Conservation (phyloP, 495 filamentous ascomycete species). For the Aspergillus funiculosus region DNA sequence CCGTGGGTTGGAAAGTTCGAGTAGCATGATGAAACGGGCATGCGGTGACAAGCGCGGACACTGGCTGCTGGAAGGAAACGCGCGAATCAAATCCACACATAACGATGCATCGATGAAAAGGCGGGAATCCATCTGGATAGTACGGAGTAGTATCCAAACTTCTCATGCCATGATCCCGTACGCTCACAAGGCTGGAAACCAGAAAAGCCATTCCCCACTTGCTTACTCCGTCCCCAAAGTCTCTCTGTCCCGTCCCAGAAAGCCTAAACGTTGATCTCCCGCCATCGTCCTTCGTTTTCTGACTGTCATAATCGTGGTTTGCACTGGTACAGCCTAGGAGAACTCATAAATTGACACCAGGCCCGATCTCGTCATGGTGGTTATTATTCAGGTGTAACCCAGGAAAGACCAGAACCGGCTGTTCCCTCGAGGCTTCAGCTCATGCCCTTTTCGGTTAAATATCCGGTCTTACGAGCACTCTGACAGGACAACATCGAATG, state of each 20-base stretch:
- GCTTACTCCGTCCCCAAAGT: conserved; percentile 12
- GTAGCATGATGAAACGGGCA: too few species aligned
- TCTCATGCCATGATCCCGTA: too few species aligned
- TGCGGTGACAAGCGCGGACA: too few species aligned
- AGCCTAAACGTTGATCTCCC: conserved; percentile 22
- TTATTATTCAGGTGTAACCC: conserved; percentile 1
- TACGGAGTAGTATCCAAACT: too few species aligned
- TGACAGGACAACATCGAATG: not conserved
- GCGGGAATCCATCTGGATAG: too few species aligned
- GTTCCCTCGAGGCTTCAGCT: not conserved
- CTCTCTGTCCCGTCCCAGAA: not conserved
- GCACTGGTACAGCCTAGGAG: not conserved
- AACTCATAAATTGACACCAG: not conserved
- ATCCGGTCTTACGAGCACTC: not conserved
- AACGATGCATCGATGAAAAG: too few species aligned
- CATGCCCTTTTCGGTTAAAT: conserved; percentile 1
- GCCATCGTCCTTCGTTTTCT: conserved; percentile 5
- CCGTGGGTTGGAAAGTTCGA: too few species aligned
- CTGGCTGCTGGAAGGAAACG: too few species aligned
- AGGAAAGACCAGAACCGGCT: not conserved
- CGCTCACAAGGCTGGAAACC: too few species aligned
- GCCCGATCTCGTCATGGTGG: not conserved
- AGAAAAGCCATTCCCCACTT: not conserved
- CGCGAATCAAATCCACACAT: too few species aligned
- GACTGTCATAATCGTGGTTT: conserved; percentile 1